Percentiles rank a stretch among this genome's conserved stretches.
phyloP scores from a whole-genome alignment of 192 early-diverging fungal species.

The Umbelopsis vinacea region DNA sequence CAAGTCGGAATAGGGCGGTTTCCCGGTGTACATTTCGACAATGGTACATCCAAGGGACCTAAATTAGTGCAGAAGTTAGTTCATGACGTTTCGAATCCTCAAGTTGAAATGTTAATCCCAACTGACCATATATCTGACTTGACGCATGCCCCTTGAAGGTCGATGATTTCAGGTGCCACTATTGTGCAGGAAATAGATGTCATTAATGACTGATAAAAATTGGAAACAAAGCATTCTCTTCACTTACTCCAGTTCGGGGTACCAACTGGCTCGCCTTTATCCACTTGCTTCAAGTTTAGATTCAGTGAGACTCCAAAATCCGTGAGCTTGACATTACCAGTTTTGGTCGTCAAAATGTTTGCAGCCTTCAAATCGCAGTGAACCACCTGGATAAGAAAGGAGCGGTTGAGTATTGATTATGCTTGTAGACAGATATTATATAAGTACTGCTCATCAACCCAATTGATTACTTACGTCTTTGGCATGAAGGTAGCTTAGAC shows the following conservation, averaged over 20 bases:
- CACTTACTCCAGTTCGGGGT: conserved; percentile 78
- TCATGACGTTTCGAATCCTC: neutral
- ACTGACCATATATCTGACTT: conserved; percentile 90
- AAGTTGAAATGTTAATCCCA: too few relatives aligned
- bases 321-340: conserved; percentile 90
- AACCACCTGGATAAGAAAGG: conserved; percentile 52
- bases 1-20: conserved; percentile 87
- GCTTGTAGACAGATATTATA: too few relatives aligned
- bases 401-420: neutral
- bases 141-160: conserved; percentile 82
- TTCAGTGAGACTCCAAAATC: conserved; percentile 97
- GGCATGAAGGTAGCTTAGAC: conserved; percentile 86
- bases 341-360: conserved; percentile 95
- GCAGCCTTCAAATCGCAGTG: conserved; percentile 97
- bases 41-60: conserved; percentile 91
- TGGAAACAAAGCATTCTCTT: neutral
- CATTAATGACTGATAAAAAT: neutral
- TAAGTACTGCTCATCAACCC: neutral
- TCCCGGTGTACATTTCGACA: conserved; percentile 90
- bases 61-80: conserved; percentile 22
- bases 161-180: conserved; percentile 90
- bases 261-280: conserved; percentile 70
- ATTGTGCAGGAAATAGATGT: neutral
- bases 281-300: conserved; percentile 70
- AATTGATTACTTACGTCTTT: conserved; percentile 57